Evolutionary conservation across 2,329 filamentous ascomycete genomes (phyloP).

Genomic region (Onygena corvina): DNA sequence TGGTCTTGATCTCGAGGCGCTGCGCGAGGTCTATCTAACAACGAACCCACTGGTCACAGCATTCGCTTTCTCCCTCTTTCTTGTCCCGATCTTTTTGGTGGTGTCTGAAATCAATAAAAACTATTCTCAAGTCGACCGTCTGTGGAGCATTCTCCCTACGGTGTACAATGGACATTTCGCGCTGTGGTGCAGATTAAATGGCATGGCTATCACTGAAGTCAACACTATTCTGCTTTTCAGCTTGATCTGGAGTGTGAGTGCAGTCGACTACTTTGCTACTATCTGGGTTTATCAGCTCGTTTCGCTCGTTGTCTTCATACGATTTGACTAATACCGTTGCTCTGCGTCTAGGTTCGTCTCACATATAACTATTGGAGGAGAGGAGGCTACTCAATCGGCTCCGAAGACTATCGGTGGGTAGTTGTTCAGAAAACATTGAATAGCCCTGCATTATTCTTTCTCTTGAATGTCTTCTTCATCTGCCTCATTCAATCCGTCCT

Average conservation of each 20-base stretch:
- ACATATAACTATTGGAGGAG: slow-evolving; percentile 97
- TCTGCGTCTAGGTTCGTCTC: slow-evolving; percentile 50
- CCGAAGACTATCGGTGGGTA: slow-evolving; percentile 90
- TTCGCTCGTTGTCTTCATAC: not conserved
- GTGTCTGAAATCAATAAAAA: slow-evolving; percentile 79
- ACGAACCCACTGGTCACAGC: slow-evolving; percentile 79
- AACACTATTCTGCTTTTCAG: slow-evolving; percentile 62
- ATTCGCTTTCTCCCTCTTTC: slow-evolving; percentile 56
- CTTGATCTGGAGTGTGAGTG: slow-evolving; percentile 64
- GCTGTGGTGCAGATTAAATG: slow-evolving; percentile 66
- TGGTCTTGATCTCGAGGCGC: slow-evolving; percentile 46
- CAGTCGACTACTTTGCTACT: not conserved
- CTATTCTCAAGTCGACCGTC: slow-evolving; percentile 89
- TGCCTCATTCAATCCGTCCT: slow-evolving; percentile 70
- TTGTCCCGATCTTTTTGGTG: slow-evolving; percentile 62
- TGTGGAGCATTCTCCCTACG: slow-evolving; percentile 82
- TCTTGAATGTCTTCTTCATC: slow-evolving; percentile 87
- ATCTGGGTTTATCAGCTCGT: not conserved
- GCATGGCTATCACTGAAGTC: slow-evolving; percentile 56
- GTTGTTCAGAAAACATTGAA: slow-evolving; percentile 56
- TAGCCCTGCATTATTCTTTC: slow-evolving; percentile 64
- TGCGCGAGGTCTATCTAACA: slow-evolving; percentile 61
- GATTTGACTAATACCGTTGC: not conserved
- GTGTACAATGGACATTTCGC: slow-evolving; percentile 77
- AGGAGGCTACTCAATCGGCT: slow-evolving; percentile 77